Conservation (phyloP, 225 moss, liverwort and hornwort species). For the Sphagnum contortum region DNA sequence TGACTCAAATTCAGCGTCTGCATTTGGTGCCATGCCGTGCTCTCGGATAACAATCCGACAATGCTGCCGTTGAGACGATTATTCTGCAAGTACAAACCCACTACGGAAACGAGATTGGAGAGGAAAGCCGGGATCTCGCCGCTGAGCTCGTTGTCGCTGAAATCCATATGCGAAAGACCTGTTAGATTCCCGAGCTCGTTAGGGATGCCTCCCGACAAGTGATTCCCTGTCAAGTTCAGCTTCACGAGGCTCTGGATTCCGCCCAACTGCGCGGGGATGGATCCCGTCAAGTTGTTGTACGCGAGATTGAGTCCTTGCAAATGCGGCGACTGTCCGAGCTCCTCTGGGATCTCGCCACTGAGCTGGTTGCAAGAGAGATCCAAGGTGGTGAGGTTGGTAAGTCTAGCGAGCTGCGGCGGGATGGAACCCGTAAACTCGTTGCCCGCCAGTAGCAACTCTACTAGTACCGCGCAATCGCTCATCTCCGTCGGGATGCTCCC, state of each 20-base stretch:
- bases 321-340: conserved; percentile 20
- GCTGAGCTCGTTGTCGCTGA: conserved; percentile 32
- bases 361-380: conserved; percentile 32
- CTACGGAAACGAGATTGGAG: conserved; percentile 54
- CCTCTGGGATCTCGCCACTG: conserved; percentile 28
- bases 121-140: conserved; percentile 52
- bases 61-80: conserved; percentile 52
- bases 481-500: conserved; percentile 33
- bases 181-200: conserved; percentile 37
- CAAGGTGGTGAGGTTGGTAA: conserved; percentile 29
- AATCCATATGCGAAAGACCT: conserved; percentile 29
- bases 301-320: conserved; percentile 45
- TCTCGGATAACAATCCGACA: conserved; percentile 40
- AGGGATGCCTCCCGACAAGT: conserved; percentile 39
- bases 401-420: conserved; percentile 22
- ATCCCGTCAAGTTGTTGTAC: conserved; percentile 35
- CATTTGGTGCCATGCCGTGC: conserved; percentile 41
- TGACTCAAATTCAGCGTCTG: conserved; percentile 35
- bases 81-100: conserved; percentile 37
- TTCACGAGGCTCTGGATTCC: conserved; percentile 27
- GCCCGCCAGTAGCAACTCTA: conserved; percentile 36
- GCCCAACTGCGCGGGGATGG: conserved; percentile 35
- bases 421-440: conserved; percentile 36
- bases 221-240: conserved; percentile 43
- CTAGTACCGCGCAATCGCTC: conserved; percentile 28